These are phyloP conservation scores for Ceriops tagal DNA, from an alignment of 345 rosid genomes.

Conservation along the genomic window DNA sequence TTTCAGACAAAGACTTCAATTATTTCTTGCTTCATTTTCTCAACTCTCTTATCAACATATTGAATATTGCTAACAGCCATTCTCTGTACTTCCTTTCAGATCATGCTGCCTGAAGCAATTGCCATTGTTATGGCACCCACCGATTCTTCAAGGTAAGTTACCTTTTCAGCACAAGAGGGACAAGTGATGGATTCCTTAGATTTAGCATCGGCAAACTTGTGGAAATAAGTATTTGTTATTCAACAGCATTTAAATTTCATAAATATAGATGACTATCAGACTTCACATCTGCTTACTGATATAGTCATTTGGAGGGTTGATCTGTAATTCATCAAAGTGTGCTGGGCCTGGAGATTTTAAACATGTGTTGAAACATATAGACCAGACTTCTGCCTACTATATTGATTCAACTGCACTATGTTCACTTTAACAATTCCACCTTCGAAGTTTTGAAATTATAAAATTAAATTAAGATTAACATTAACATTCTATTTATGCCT, in stretches of 20 bases:
- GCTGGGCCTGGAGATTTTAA: no score
- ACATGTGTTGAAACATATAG: no score
- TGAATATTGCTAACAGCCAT: conserved; percentile 1
- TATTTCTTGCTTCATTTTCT: background rate
- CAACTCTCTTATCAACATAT: background rate
- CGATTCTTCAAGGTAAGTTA: conserved; percentile 58
- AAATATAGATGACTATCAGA: no score
- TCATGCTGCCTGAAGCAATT: conserved; percentile 91
- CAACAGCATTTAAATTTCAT: no score
- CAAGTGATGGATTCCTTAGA: background rate
- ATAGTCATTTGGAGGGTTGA: background rate
- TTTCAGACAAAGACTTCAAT: background rate
- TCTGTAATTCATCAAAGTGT: background rate
- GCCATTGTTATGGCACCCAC: conserved; percentile 99
- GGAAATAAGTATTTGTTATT: background rate
- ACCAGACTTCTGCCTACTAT: no score
- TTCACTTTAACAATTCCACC: no score
- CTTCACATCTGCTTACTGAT: background rate
- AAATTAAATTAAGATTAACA: no score
- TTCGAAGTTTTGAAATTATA: no score
- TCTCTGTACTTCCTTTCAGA: conserved; percentile 31
- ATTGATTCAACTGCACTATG: no score
- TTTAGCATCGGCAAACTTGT: background rate
- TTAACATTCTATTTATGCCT: no score
- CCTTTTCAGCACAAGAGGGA: background rate